Evolutionary conservation across 345 rosid genomes (phyloP).

Genomic region (Populus tremula): DNA sequence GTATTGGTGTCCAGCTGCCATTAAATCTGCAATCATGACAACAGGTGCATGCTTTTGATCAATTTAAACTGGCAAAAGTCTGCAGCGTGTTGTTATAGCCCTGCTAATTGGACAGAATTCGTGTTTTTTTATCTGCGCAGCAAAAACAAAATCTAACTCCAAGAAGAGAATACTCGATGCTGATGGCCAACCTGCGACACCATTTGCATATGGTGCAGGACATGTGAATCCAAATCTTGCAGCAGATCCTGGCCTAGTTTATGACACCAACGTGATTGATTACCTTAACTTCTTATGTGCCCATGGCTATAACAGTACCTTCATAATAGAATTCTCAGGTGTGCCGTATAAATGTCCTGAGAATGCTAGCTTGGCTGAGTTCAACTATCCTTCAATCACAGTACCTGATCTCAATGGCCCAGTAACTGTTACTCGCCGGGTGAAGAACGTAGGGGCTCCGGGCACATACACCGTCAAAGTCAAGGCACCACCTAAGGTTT

Average conservation of each 20-base stretch:
- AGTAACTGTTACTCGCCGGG: neutral
- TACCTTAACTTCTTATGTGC: slow-evolving; percentile 23
- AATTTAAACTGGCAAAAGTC: too few species aligned
- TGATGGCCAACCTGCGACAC: slow-evolving; percentile 2
- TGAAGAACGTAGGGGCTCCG: slow-evolving; percentile 10
- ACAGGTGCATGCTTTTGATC: slow-evolving; percentile 25
- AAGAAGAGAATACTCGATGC: slow-evolving; percentile 6
- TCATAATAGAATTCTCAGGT: neutral
- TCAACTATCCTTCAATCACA: slow-evolving; percentile 52
- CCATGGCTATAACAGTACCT: slow-evolving; percentile 1
- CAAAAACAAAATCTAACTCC: slow-evolving; percentile 6
- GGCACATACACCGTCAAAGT: slow-evolving; percentile 1
- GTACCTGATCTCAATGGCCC: slow-evolving; percentile 12
- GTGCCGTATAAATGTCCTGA: slow-evolving; percentile 20
- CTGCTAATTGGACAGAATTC: too few species aligned
- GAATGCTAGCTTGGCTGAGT: slow-evolving; percentile 23
- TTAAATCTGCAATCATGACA: slow-evolving; percentile 49
- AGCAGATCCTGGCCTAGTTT: slow-evolving; percentile 31
- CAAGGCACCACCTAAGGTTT: neutral
- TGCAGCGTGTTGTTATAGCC: too few species aligned
- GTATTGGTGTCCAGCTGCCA: slow-evolving; percentile 21
- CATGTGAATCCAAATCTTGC: slow-evolving; percentile 26
- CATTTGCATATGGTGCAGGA: slow-evolving; percentile 33
- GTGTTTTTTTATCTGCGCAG: neutral
- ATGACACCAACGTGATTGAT: slow-evolving; percentile 21